Evolutionary conservation across 2,329 filamentous ascomycete species (phyloP).

Genomic region (Aureobasidium sp.): DNA sequence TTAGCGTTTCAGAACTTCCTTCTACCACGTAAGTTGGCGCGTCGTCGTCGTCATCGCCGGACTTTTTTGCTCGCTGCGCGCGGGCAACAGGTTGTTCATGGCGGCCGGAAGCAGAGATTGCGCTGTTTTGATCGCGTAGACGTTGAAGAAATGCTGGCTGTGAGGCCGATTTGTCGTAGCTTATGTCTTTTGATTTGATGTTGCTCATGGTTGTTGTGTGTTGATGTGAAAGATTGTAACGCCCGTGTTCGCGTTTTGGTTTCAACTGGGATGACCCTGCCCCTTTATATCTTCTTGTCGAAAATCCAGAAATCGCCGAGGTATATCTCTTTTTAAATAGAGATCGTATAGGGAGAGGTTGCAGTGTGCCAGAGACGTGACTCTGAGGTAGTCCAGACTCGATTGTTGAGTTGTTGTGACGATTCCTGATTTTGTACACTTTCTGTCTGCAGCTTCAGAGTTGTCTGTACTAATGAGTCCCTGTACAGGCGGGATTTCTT

Average conservation of each 20-base stretch:
- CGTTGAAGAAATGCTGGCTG: slow-evolving; percentile 41
- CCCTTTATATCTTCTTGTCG: neutral
- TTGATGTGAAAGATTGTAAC: neutral
- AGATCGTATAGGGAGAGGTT: neutral
- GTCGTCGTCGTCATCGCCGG: slow-evolving; percentile 67
- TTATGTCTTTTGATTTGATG: slow-evolving; percentile 55
- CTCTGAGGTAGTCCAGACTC: neutral
- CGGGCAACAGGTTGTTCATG: slow-evolving; percentile 39
- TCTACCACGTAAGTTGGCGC: slow-evolving; percentile 69
- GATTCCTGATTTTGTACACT: neutral
- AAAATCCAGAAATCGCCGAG: neutral
- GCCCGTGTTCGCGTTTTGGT: neutral
- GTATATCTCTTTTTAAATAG: neutral
- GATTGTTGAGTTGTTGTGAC: neutral
- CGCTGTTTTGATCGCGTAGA: slow-evolving; percentile 47
- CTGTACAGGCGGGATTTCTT: too few relatives aligned
- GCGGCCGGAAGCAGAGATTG: slow-evolving; percentile 24
- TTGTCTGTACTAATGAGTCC: too few relatives aligned
- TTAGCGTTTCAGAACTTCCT: slow-evolving; percentile 56
- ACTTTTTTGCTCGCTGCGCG: slow-evolving; percentile 38
- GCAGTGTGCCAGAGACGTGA: neutral
- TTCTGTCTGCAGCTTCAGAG: neutral
- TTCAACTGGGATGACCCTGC: neutral
- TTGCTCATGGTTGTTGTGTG: slow-evolving; percentile 4
- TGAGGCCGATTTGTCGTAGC: slow-evolving; percentile 49